Base-by-base conservation (phyloP, 768 basidiomycete species). In the Coprinopsis strossmayeri region DNA sequence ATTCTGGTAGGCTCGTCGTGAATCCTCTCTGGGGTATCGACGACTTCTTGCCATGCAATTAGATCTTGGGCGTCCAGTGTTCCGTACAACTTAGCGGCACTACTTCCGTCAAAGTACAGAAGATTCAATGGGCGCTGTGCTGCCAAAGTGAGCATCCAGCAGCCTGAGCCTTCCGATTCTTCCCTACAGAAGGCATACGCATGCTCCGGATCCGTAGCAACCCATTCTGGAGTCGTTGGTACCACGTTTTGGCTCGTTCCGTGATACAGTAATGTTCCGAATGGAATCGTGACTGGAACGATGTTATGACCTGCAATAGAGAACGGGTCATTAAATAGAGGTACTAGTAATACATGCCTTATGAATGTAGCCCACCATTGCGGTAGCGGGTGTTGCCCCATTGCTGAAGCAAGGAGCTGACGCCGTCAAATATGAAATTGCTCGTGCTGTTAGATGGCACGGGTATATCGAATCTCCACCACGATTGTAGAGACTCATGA, bases 91-190 rank as follows among this genome's bases (percentile, higher is more conserved):
- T 74, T 76, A 1, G 65, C 69, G 0, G 71, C 76, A 46, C 76
- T 75, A 39, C 61, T 72, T 0, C 78, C 77, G 43, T 80, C 78
- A 39, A 79, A 78, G 52, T 78, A 78, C 5, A 78, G 48, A 2
- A 78, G 57, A 32, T 69, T 72, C 27, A 79, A 56, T 0, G 73
- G 58, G 1, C 72, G 64, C 2, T 61, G 62, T 3, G 64, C 50
- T 9, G 66, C 64, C 3, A 71, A 49, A 5, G 71, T 73, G 13
- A 73, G 57, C 17, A 69, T 71, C 69, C 69, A 71, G 50, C 70
- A 69, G 3, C 64, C 65, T 9, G 27, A 5, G 11, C 43, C 38
- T 27, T 27, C 40, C 3, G 34, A 5, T 11, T 12, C 18, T 46
- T 46, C 10, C 53, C 28, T 21, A 48, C 74, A 74, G 53, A 75